These are phyloP conservation scores for Hygrocybe coccinea DNA, from an alignment of 768 basidiomycete genomes.

Conservation along the genomic window DNA sequence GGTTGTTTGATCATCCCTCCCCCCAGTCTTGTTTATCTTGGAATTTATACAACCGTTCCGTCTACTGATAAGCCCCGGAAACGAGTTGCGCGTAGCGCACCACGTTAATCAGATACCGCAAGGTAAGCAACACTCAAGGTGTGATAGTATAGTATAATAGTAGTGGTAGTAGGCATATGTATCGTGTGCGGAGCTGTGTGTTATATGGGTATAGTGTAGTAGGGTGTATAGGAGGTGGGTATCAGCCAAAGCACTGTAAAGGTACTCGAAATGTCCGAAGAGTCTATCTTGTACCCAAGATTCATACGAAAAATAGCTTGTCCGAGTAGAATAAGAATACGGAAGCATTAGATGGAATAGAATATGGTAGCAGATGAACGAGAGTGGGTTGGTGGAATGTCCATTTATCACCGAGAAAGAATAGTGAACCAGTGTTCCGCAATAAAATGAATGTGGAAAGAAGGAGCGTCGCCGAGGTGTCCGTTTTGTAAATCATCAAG, in stretches of 20 bases:
- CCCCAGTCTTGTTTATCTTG: neutral
- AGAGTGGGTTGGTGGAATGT: conserved; percentile 8
- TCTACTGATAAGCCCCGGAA: too few relatives aligned
- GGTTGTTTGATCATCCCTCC: neutral
- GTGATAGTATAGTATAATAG: too few relatives aligned
- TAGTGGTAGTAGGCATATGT: neutral
- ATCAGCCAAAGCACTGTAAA: neutral
- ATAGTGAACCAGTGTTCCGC: conserved; percentile 5
- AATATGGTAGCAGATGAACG: neutral
- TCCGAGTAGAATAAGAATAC: neutral
- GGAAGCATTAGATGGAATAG: neutral
- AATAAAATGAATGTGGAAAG: conserved; percentile 1
- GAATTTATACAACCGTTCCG: too few relatives aligned
- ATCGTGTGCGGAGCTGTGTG: neutral
- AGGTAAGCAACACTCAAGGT: too few relatives aligned
- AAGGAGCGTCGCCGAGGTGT: neutral
- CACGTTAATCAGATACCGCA: too few relatives aligned
- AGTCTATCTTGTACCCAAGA: neutral
- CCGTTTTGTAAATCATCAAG: neutral
- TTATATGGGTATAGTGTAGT: neutral
- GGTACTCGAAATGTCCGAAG: neutral
- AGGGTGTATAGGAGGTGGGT: neutral
- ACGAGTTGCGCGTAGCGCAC: too few relatives aligned
- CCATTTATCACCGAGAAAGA: conserved; percentile 9
- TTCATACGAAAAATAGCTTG: neutral